Evolutionary conservation across 2,329 filamentous ascomycete species (phyloP).

Genomic region (Apiospora arundinis): DNA sequence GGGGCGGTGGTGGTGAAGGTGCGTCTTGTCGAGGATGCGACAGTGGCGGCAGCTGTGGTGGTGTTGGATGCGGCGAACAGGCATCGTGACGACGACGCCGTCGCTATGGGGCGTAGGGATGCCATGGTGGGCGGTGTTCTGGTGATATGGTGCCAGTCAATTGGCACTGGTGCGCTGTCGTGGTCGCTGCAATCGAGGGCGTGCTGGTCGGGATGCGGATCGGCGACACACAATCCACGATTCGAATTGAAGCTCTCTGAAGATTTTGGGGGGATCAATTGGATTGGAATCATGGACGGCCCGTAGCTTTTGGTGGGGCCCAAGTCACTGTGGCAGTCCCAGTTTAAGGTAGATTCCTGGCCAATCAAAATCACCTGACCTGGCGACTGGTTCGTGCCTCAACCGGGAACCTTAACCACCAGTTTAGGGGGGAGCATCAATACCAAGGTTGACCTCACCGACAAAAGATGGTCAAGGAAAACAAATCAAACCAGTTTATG

Average conservation of each 20-base stretch:
- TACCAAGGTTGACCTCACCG: neutral
- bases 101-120: slow-evolving; percentile 19
- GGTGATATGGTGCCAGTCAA: neutral
- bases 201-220: neutral
- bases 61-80: slow-evolving; percentile 11
- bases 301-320: neutral
- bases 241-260: neutral
- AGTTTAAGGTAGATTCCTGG: neutral
- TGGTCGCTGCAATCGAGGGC: neutral
- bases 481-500: neutral
- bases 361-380: slow-evolving; percentile 14
- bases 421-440: neutral
- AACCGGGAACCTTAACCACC: neutral
- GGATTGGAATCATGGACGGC: slow-evolving; percentile 7
- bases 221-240: neutral
- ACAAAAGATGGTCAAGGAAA: neutral
- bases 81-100: slow-evolving; percentile 22
- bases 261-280: slow-evolving; percentile 2
- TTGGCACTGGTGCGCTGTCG: neutral
- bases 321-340: neutral
- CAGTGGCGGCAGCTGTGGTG: slow-evolving; percentile 20
- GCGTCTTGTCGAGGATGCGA: slow-evolving; percentile 24
- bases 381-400: slow-evolving; percentile 4
- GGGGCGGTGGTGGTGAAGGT: slow-evolving; percentile 34
- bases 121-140: slow-evolving; percentile 22